Base-by-base conservation (phyloP, 805 yeast genomes). In the Wickerhamiella parazyma region DNA sequence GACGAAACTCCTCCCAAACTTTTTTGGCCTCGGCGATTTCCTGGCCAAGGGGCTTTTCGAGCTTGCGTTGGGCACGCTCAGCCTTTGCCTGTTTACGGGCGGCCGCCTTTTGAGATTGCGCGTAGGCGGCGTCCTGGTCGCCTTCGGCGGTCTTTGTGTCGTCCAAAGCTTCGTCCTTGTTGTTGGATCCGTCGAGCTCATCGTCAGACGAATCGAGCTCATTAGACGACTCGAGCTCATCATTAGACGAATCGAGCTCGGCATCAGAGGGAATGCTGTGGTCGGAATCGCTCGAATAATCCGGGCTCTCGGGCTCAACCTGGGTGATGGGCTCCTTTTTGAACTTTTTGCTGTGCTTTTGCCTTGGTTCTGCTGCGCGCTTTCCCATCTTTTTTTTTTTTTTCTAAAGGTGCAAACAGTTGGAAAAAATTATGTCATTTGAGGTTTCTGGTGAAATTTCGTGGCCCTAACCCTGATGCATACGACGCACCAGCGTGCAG, bases 1-100 rank as follows among this genome's bases (percentile, higher is more conserved):
- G 89, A 63, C 97, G 75, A 55, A 89, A 68, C 60, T 74, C 76
- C 67, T 87, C 97, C 98, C 98, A 89, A 35, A 89, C 60, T 25
- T 72, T 68, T 62, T 89, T 89, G 63, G 89, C 85, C 51, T 75
- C 73, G 61, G 83, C 85, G 41, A 89, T 86, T 62, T 80, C 83
- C 29, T 66, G 65, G 55, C 96, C 97, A n/a, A 91, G 73, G 58
- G 80, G 83, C 67, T 95, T 77, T 58, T 78, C 76, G 51, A 84
- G 66, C 62, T 87, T 89, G 64, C 98, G 76, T 59, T 87, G 95
- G 46, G 75, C 74, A 31, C 80, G 68, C 36, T 40, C 43, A 3
- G n/a, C 18, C 14, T 39, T 39, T 4, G 33, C 36, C 59, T 84
- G 95, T 22, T 78, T 78, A 58, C 84, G 93, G 52, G 74, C 76